Evolutionary conservation across 139 green algal species (phyloP).

Genomic region (Tetradesmus lagerheimii): DNA sequence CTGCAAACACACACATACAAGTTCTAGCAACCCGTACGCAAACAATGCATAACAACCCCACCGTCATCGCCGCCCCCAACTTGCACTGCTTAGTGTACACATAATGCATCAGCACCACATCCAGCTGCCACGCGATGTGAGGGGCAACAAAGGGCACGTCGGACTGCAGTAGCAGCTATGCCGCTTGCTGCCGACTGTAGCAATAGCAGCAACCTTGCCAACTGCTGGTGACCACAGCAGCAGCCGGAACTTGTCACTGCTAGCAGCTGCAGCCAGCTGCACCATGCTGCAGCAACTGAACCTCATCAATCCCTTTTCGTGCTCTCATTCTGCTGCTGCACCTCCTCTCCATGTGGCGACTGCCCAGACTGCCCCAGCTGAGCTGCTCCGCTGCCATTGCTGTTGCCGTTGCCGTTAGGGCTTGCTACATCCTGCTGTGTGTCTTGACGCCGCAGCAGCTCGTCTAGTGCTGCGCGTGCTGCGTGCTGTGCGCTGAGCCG

Average conservation of each 20-base stretch:
- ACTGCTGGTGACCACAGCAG: no score
- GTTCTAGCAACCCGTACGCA: no score
- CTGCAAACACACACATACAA: no score
- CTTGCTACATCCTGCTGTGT: not conserved
- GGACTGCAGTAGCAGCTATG: no score
- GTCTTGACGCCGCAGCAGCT: slow-evolving; percentile 28
- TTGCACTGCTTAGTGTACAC: no score
- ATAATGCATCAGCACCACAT: no score
- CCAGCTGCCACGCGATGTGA: no score
- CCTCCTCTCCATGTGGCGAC: not conserved
- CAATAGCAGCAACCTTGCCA: not conserved
- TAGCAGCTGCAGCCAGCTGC: not conserved
- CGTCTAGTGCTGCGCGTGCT: not conserved
- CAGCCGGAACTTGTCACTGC: no score
- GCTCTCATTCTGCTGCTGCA: slow-evolving; percentile 33
- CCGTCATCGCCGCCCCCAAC: no score
- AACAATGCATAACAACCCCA: no score
- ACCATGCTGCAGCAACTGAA: not conserved
- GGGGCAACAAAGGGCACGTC: no score
- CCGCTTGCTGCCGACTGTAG: no score
- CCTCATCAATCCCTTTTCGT: not conserved
- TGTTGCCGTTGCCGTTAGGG: not conserved
- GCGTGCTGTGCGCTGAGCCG: slow-evolving; percentile 23
- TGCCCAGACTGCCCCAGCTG: not conserved
- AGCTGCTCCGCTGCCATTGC: not conserved